Percentiles rank a stretch among this genome's conserved stretches.
These are phyloP conservation scores for Colletotrichum cuscutae DNA, from an alignment of 2,329 filamentous ascomycete genomes.

Conservation along the genomic window DNA sequence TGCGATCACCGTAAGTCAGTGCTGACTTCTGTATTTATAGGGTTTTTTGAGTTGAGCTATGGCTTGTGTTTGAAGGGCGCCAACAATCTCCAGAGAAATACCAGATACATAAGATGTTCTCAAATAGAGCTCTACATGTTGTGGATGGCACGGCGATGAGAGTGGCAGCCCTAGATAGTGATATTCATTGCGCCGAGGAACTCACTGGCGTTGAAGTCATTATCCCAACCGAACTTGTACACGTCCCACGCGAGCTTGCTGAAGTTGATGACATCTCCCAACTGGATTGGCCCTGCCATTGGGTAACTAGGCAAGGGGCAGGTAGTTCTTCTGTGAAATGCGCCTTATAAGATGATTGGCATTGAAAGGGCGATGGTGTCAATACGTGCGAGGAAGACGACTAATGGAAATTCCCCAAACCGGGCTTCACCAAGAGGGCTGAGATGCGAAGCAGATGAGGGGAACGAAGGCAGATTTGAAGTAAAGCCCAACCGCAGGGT, in stretches of 20 bases:
- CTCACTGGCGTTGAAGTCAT: constrained; percentile 47
- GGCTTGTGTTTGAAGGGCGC: neutral
- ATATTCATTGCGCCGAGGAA: constrained; percentile 7
- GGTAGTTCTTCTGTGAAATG: neutral
- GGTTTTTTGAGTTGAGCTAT: neutral
- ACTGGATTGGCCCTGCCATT: constrained; percentile 38
- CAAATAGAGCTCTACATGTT: neutral
- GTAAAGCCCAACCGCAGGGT: constrained; percentile 7
- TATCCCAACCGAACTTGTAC: constrained; percentile 44
- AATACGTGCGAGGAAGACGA: constrained; percentile 12
- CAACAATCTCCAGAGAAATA: neutral
- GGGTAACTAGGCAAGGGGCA: neutral
- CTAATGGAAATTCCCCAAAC: constrained; percentile 23
- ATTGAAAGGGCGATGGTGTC: constrained; percentile 4
- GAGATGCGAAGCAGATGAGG: neutral
- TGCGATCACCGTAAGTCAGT: constrained; percentile 29
- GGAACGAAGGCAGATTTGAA: constrained; percentile 16
- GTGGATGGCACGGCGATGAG: neutral
- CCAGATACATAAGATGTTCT: neutral
- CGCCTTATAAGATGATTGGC: constrained; percentile 13
- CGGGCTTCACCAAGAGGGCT: constrained; percentile 9
- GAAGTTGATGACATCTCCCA: constrained; percentile 46
- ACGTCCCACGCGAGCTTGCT: constrained; percentile 46
- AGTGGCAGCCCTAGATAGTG: neutral
- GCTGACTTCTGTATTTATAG: neutral